Percentiles rank a stretch among this genome's conserved stretches.
phyloP scores from a whole-genome alignment of 495 filamentous ascomycete species.

The Usnea hakonensis region DNA sequence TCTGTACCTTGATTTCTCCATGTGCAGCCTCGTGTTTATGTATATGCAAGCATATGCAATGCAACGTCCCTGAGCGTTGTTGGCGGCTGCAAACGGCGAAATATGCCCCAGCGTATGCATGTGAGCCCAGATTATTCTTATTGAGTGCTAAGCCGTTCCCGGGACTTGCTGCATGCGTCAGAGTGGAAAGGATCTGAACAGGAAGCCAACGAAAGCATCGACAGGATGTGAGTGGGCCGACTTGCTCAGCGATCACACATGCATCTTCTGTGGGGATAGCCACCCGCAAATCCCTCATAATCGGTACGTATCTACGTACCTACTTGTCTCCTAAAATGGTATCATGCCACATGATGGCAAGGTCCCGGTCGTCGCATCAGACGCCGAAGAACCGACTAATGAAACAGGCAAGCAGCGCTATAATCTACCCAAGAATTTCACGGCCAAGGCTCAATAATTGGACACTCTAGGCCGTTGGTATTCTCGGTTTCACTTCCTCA shows the following conservation, averaged over 20 bases:
- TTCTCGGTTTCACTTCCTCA: neutral
- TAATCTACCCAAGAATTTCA: neutral
- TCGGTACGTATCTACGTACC: neutral
- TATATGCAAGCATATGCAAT: neutral
- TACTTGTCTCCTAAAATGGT: neutral
- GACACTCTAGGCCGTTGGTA: neutral
- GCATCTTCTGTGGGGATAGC: neutral
- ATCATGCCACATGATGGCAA: neutral
- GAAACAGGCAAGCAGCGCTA: neutral
- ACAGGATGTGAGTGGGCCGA: neutral
- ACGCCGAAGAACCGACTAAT: neutral
- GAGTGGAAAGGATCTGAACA: neutral
- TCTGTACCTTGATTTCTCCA: neutral
- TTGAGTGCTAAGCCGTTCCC: neutral
- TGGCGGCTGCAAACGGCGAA: neutral
- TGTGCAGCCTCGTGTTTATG: conserved; percentile 3
- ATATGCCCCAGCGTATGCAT: neutral
- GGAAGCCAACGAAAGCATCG: neutral
- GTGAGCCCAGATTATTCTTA: neutral
- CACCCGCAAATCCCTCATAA: neutral
- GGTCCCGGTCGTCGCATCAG: neutral
- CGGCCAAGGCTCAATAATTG: neutral
- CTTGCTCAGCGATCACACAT: neutral
- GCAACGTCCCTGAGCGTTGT: neutral
- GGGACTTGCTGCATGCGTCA: neutral